These are phyloP conservation scores for Wickerhamomyces rabaulensis DNA, from an alignment of 805 yeast species.

Conservation along the genomic window DNA sequence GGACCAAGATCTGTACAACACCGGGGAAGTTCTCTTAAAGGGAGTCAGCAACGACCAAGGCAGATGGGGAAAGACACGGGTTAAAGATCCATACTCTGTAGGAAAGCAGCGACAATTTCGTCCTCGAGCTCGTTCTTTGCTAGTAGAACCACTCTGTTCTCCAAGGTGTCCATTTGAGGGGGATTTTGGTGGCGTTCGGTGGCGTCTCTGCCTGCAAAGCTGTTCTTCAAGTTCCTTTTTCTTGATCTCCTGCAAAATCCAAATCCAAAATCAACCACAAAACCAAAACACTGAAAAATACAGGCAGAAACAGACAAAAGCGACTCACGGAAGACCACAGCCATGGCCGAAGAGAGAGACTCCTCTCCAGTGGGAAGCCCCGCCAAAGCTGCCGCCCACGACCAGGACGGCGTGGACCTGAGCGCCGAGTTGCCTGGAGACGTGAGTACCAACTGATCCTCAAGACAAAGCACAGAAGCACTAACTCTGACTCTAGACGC, in stretches of 20 bases:
- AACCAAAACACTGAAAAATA: no score
- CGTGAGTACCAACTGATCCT: neutral
- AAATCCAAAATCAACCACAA: neutral
- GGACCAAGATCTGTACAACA: neutral
- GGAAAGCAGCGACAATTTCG: neutral
- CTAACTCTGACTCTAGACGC: conserved; percentile 18
- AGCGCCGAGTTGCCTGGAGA: neutral
- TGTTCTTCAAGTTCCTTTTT: no score
- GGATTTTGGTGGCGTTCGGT: no score
- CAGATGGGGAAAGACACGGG: neutral
- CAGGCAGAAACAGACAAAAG: no score
- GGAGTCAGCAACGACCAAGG: neutral
- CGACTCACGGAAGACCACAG: no score
- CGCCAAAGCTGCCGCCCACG: neutral
- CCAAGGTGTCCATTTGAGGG: neutral
- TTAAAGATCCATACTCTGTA: neutral
- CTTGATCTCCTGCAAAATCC: no score
- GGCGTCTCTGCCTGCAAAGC: no score
- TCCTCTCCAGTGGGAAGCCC: neutral
- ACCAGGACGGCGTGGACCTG: neutral
- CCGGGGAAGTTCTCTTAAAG: neutral
- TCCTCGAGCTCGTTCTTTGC: neutral
- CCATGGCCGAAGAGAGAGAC: neutral
- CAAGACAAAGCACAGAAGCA: neutral
- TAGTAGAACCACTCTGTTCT: neutral